Base-by-base conservation (phyloP, 306 rosid species). In the Gillenia trifoliata region DNA sequence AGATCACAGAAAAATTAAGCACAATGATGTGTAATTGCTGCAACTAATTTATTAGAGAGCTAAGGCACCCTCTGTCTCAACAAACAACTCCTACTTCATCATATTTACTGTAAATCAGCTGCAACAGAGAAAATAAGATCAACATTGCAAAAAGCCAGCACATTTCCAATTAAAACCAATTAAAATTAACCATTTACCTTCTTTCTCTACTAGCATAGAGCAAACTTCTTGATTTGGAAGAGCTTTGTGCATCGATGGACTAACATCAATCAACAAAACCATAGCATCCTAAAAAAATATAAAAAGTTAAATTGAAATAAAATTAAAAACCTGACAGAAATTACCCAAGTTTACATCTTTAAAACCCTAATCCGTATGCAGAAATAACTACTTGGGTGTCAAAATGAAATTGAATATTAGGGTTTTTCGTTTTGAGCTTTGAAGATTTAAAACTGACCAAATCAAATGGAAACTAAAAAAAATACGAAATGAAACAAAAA, bases 221-320 rank as follows among this genome's bases (percentile, higher is more conserved):
- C 90, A 88, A 50, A 86, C 89, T 67, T 80, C 91, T 86, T 94
- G 59, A 88, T 78, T 73, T 83, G 94, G 95, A 84, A 94, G 85
- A 87, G 80, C 80, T 22, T 50, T 26, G 83, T 91, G 96, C 98
- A 91, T 94, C 29, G 97, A 85, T 8, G 96, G 97, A 2, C 98
- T 93, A 72, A 91, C 96, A 85, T 94, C 97, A 80, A 94, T 82
- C 88, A 91, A 73, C 82, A 94, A 83, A 83, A 93, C 82, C 83
- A 88, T 77, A 11, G 80, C 85, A 73, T 89, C 98, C 97, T 93
- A 74, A 45, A 15, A 33, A 38, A 72, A 33, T 5, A 6, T 23
- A 15, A 20, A 13, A 26, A 72, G 76, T 25, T 8, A 17, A 7
- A 66, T 76, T 52, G 20, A 8, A n/a, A n/a, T n/a, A n/a, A n/a